phyloP scores from a whole-genome alignment of 2,329 filamentous ascomycete genomes.

The Ophiostoma piceae region DNA sequence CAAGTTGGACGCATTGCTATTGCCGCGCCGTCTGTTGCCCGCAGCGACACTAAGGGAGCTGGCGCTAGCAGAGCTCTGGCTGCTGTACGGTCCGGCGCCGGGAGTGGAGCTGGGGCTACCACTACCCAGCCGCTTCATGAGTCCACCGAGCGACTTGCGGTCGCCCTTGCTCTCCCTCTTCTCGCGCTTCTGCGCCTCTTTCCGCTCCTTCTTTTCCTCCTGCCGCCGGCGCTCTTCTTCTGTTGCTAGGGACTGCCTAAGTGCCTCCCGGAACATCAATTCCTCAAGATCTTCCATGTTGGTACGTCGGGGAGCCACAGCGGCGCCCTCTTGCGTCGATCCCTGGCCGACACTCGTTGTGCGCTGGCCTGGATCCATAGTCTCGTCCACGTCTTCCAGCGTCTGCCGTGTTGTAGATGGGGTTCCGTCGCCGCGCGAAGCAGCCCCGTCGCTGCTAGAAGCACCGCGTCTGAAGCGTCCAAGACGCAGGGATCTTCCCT shows the following conservation, averaged over 20 bases:
- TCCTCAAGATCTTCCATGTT: conserved; percentile 88
- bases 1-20: conserved; percentile 56
- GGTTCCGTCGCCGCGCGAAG: conserved; percentile 20
- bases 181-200: conserved; percentile 77
- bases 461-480: conserved; percentile 54
- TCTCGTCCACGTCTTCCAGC: conserved; percentile 28
- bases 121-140: conserved; percentile 33
- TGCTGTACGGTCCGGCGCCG: conserved; percentile 33
- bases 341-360: conserved; percentile 25
- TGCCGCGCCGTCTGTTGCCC: conserved; percentile 54
- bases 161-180: conserved; percentile 75
- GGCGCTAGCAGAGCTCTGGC: conserved; percentile 50
- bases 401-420: conserved; percentile 30
- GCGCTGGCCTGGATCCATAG: conserved; percentile 36
- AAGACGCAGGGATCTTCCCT: conserved; percentile 40
- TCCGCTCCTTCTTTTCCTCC: conserved; percentile 72
- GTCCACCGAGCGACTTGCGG: conserved; percentile 50
- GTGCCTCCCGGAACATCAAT: conserved; percentile 98
- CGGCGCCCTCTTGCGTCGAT: conserved; percentile 30
- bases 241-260: conserved; percentile 79
- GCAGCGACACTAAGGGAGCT: conserved; percentile 60
- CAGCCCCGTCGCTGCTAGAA: conserved; percentile 32
- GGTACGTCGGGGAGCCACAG: conserved; percentile 35
- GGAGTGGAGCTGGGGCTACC: conserved; percentile 36
- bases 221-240: conserved; percentile 90